These are phyloP conservation scores for Clavispora vitiphila DNA, from an alignment of 805 yeast species.

Conservation along the genomic window DNA sequence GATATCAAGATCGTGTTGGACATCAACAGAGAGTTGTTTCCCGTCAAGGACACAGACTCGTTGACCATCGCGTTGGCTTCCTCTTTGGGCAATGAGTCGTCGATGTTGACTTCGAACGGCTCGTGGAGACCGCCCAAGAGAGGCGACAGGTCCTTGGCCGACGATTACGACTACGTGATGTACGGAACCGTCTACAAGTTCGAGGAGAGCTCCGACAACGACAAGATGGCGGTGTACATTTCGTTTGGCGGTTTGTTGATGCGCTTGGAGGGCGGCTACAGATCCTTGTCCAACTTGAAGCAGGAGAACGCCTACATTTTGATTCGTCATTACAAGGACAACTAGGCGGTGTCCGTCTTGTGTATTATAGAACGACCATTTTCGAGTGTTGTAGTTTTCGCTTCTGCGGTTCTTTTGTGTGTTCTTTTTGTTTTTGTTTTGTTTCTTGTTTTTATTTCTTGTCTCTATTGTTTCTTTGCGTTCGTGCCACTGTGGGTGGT, in stretches of 20 bases:
- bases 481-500: too few species aligned
- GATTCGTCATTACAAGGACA: conserved; percentile 63
- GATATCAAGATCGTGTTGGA: conserved; percentile 84
- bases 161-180: conserved; percentile 97
- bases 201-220: conserved; percentile 70
- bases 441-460: too few species aligned
- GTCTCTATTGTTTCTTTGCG: too few species aligned
- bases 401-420: too few species aligned
- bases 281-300: conserved; percentile 80
- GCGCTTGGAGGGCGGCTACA: conserved; percentile 92
- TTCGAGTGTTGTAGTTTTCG: background rate
- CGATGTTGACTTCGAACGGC: conserved; percentile 46
- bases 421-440: too few species aligned
- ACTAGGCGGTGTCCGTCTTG: conserved; percentile 7
- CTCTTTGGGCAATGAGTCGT: conserved; percentile 49
- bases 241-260: conserved; percentile 94
- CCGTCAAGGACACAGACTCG: conserved; percentile 69
- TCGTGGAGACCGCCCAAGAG: conserved; percentile 83
- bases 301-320: conserved; percentile 91
- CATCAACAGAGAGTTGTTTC: conserved; percentile 87
- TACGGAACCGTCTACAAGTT: conserved; percentile 96
- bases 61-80: conserved; percentile 85
- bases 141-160: conserved; percentile 83
- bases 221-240: conserved; percentile 78
- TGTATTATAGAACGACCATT: conserved; percentile 9